Evolutionary conservation across 768 basidiomycete species (phyloP), one percentile per base, ranked within the genome.

Genomic region (Calocera viscosa): DNA sequence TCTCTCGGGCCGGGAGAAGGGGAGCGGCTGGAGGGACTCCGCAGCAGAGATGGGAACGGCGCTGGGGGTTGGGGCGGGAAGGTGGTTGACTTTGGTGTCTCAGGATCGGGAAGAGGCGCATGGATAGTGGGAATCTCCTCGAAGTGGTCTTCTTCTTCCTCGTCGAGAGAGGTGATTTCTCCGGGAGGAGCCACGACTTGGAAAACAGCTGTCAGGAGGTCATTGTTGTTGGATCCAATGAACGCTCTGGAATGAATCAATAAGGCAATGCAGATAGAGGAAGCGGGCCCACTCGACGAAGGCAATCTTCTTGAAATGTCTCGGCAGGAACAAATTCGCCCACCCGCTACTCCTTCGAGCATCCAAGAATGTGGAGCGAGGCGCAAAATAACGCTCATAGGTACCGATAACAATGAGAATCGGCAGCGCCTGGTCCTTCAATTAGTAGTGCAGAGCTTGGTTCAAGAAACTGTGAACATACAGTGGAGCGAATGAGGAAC

Each of bases 401-500:
- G 86, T 72, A 7, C 84, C 85, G 67, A 96, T 93, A 64, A 80
- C 73, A 33, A 94, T 74, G 30, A 96, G 82, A 63, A 86, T 83
- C 0, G 91, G 93, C 72, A 94, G 86, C 35, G 86, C 82, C 86
- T 86, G 67, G 49, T 49, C 26, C 16, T n/a, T n/a, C n/a, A n/a
- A n/a, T n/a, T 24, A 28, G n/a, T 16, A 67, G 41, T 41, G 38
- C 11, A 16, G 1, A 28, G 34, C 8, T 28, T 28, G 30, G 14
- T 53, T 7, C 26, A 30, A 38, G 28, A 33, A 66, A 7, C 19
- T 3, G 8, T 24, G 8, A 28, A 75, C 82, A 64, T 65, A 86
- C 89, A 19, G 93, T 94, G 17, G 88, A 67, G 68, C 85, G 88
- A 75, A 96, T 92, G 64, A 92, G 80, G 74, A 92, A 86, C 1